phyloP scores from a whole-genome alignment of 2,329 filamentous ascomycete genomes.

The Colletotrichum scovillei region DNA sequence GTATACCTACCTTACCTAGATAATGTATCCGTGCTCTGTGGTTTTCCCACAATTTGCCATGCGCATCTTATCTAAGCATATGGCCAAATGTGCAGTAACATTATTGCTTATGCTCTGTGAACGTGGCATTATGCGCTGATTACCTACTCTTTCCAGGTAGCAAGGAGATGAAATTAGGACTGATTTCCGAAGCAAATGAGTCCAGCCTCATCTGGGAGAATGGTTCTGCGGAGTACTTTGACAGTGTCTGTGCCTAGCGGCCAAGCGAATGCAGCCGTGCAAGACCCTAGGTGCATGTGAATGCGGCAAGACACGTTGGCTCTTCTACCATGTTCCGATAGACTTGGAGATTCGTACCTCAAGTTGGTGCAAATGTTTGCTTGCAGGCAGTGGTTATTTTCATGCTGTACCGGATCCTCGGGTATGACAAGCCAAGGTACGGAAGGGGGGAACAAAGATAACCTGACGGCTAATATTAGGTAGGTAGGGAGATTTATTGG shows the following conservation, averaged over 20 bases:
- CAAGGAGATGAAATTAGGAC: slow-evolving; percentile 21
- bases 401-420: no score
- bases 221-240: not conserved
- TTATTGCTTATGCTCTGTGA: not conserved
- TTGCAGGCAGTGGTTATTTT: no score
- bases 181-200: slow-evolving; percentile 6
- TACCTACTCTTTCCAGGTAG: not conserved
- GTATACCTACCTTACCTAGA: not conserved
- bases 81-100: not conserved
- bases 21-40: no score
- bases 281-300: slow-evolving; percentile 22
- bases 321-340: no score
- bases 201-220: not conserved
- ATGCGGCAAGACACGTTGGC: not conserved
- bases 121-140: not conserved
- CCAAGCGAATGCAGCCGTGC: not conserved
- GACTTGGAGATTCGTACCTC: no score
- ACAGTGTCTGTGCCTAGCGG: slow-evolving; percentile 1
- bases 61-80: not conserved
- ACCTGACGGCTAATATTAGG: not conserved
- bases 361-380: no score
- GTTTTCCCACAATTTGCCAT: no score
- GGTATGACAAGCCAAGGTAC: no score
- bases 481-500: not conserved
- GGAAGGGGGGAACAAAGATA: not conserved